Conservation (phyloP, 345 rosid species). For the Hibiscus trionum region DNA sequence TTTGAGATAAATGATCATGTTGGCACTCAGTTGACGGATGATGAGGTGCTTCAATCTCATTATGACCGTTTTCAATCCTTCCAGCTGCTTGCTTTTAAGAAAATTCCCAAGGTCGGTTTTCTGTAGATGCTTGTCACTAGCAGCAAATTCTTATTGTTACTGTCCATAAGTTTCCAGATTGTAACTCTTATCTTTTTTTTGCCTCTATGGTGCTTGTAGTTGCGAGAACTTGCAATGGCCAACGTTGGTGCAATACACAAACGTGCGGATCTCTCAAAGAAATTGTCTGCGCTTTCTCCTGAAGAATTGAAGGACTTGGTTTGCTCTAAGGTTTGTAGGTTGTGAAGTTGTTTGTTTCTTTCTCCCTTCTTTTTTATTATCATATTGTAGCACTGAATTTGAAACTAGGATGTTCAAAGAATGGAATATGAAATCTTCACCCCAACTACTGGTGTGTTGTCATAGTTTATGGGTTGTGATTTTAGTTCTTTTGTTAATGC, state of each 20-base stretch:
- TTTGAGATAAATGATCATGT: constrained; percentile 97
- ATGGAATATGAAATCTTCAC: not conserved
- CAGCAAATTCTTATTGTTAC: not conserved
- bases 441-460: too few species aligned
- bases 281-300: constrained; percentile 63
- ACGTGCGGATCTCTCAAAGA: constrained; percentile 83
- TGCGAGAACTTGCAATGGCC: constrained; percentile 79
- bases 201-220: constrained; percentile 33
- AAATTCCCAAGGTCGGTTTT: constrained; percentile 70
- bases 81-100: constrained; percentile 85
- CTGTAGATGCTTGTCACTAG: constrained; percentile 8
- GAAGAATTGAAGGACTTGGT: constrained; percentile 86
- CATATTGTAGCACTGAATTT: not conserved
- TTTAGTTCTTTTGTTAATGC: not conserved
- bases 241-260: constrained; percentile 82
- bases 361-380: not conserved
- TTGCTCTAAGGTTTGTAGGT: constrained; percentile 69
- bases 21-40: constrained; percentile 91
- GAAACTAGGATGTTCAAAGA: not conserved
- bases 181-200: constrained; percentile 4
- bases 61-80: constrained; percentile 80
- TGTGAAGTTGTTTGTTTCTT: constrained; percentile 8
- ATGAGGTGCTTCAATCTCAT: constrained; percentile 85
- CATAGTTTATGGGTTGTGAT: not conserved
- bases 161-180: not conserved